These are phyloP conservation scores for Trypanosomatidae sp. DNA, from an alignment of 208 protist species.

Conservation along the genomic window DNA sequence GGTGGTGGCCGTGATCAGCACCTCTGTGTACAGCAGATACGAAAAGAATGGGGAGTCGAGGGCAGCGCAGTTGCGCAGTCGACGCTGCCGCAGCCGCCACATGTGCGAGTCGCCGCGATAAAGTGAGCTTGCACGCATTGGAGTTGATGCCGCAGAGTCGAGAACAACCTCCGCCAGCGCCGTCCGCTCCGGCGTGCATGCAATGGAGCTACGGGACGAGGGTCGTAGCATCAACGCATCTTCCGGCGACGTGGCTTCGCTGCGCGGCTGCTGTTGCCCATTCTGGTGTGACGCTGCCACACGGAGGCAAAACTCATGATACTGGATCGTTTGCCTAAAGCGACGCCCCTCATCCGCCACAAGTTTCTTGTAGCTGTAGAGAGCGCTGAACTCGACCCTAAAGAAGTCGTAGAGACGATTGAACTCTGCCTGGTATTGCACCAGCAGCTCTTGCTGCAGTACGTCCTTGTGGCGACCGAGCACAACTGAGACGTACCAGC, in stretches of 20 bases:
- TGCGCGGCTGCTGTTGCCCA: not conserved
- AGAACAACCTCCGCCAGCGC: not conserved
- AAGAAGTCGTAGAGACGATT: constrained; percentile 17
- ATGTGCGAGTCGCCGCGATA: constrained; percentile 8
- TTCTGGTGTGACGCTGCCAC: constrained; percentile 10
- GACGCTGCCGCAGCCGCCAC: constrained; percentile 26
- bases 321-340: constrained; percentile 36
- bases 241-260: not conserved
- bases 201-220: not conserved
- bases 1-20: constrained; percentile 18
- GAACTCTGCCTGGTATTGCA: constrained; percentile 22
- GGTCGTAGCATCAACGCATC: not conserved
- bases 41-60: constrained; percentile 52
- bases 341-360: constrained; percentile 39
- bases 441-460: constrained; percentile 36
- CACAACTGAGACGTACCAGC: constrained; percentile 51
- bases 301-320: constrained; percentile 43
- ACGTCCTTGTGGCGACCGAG: constrained; percentile 21
- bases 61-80: constrained; percentile 28
- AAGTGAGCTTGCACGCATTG: not conserved
- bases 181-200: not conserved
- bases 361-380: constrained; percentile 34
- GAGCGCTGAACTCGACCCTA: constrained; percentile 23
- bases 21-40: constrained; percentile 37
- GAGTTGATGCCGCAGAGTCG: not conserved